These are phyloP conservation scores for Mycosphaerella arachidis DNA, from an alignment of 2,329 filamentous ascomycete species.

Conservation along the genomic window DNA sequence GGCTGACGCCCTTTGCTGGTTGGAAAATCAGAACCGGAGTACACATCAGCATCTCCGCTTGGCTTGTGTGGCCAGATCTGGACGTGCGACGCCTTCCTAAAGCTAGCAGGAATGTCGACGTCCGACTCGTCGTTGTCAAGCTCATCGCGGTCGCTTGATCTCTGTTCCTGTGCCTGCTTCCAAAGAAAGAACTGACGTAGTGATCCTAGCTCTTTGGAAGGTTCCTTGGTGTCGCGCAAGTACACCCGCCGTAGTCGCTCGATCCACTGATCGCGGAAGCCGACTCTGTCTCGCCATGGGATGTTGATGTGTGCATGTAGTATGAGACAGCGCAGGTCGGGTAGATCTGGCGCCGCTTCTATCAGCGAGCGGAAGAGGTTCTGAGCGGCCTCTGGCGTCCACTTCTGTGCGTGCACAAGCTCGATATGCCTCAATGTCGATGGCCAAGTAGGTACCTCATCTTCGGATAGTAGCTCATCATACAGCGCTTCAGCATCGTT, in stretches of 20 bases:
- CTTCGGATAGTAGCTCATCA: constrained; percentile 57
- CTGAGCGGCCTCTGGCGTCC: constrained; percentile 63
- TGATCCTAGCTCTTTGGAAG: constrained; percentile 41
- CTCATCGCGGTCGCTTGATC: constrained; percentile 11
- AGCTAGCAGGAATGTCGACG: constrained; percentile 13
- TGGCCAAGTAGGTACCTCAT: constrained; percentile 75
- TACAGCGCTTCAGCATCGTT: constrained; percentile 73
- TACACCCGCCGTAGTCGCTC: constrained; percentile 65
- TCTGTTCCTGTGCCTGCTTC: constrained; percentile 26
- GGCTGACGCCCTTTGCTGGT: constrained; percentile 11
- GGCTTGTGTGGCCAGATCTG: constrained; percentile 25
- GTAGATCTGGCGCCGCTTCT: constrained; percentile 62
- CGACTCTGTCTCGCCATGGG: constrained; percentile 72
- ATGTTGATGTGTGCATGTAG: constrained; percentile 76
- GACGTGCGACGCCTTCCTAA: constrained; percentile 24
- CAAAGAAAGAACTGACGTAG: constrained; percentile 40
- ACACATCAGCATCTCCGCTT: constrained; percentile 23
- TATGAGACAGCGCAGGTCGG: constrained; percentile 62
- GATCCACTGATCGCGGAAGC: constrained; percentile 75
- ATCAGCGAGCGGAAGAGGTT: constrained; percentile 76
- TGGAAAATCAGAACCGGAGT: constrained; percentile 17
- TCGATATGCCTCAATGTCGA: constrained; percentile 65
- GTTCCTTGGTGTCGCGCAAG: constrained; percentile 47
- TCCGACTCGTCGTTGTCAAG: constrained; percentile 6
- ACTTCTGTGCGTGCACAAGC: constrained; percentile 72